These are phyloP conservation scores for Metarhizium rileyi DNA, from an alignment of 2,329 filamentous ascomycete species.

Conservation along the genomic window DNA sequence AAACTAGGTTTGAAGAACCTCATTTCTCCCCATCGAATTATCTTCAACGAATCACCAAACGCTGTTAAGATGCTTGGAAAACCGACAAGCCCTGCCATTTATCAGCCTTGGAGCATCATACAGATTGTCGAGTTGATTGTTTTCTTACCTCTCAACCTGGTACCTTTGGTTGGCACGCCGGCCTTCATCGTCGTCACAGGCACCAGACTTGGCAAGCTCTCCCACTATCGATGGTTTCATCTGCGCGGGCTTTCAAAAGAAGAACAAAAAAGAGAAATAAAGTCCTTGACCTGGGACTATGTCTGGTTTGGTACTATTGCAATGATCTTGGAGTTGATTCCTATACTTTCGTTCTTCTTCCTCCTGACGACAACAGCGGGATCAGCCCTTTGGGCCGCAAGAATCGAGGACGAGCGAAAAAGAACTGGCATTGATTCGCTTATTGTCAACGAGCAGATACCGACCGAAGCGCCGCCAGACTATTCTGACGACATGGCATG, in stretches of 20 bases:
- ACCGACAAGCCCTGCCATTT: slow-evolving; percentile 65
- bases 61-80: slow-evolving; percentile 75
- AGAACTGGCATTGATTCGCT: slow-evolving; percentile 7
- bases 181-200: slow-evolving; percentile 85
- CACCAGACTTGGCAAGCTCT: slow-evolving; percentile 75
- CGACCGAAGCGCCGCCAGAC: slow-evolving; percentile 15
- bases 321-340: slow-evolving; percentile 77
- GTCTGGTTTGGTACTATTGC: slow-evolving; percentile 88
- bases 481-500: slow-evolving; percentile 18
- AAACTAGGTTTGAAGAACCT: slow-evolving; percentile 62
- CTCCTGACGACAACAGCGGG: slow-evolving; percentile 79
- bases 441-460: slow-evolving; percentile 9
- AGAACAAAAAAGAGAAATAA: slow-evolving; percentile 61
- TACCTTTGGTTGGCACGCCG: slow-evolving; percentile 73
- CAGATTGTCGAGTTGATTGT: slow-evolving; percentile 80
- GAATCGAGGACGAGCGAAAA: slow-evolving; percentile 54
- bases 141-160: slow-evolving; percentile 74
- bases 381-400: slow-evolving; percentile 75
- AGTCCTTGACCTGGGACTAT: slow-evolving; percentile 66
- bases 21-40: slow-evolving; percentile 54
- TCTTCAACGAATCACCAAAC: slow-evolving; percentile 57
- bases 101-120: slow-evolving; percentile 81
- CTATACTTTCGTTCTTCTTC: slow-evolving; percentile 88
- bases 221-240: slow-evolving; percentile 86
- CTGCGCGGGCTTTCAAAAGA: slow-evolving; percentile 65